Base-by-base conservation (phyloP, 139 green algal genomes). In the Edaphochlamys debaryana region DNA sequence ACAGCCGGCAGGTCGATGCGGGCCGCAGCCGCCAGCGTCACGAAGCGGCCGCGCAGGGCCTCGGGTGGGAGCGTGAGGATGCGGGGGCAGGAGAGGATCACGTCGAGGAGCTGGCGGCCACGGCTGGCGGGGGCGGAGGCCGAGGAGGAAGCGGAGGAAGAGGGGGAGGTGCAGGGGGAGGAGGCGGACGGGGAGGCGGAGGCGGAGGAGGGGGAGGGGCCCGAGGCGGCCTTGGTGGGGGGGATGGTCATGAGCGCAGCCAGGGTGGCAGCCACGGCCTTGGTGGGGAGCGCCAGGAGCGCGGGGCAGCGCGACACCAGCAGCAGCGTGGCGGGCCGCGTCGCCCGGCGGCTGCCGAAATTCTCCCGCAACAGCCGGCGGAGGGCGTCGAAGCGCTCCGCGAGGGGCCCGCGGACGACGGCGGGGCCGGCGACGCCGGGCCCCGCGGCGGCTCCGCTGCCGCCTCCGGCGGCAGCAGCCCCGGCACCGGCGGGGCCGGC, bases 1-100 rank as follows among this genome's bases (percentile, higher is more conserved):
- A 76, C 78, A 5, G 78, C 78, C 11, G 66, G 66, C 50, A 67
- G 48, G 78, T 84, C 78, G 64, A 84, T 84, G 29, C 66, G 64
- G 20, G 50, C 34, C 29, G 66, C 78, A 19, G 78, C 78, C 48
- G 78, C 66, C 48, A 84, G 78, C 66, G 48, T 38, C 34, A 84
- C 66, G 66, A 84, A 84, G 11, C 66, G 78, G 7, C 36, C 66
- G 17, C 78, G 78, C 50, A 84, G 48, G 36, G 66, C 54, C 66
- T 70, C 64, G 8, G 78, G 66, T 45, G 78, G 66, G 66, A 84
- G 66, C 37, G 66, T 58, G 27, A 84, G 78, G 11, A 84, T 15
- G 34, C 68, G 48, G 36, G 78, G 64, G 78, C 64, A 84, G 29
- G 78, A 32, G 0, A 69, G 23, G 20, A 84, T 8, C 48, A 50